Base-by-base conservation (phyloP, 495 filamentous ascomycete species). In the Xylaria scruposa region DNA sequence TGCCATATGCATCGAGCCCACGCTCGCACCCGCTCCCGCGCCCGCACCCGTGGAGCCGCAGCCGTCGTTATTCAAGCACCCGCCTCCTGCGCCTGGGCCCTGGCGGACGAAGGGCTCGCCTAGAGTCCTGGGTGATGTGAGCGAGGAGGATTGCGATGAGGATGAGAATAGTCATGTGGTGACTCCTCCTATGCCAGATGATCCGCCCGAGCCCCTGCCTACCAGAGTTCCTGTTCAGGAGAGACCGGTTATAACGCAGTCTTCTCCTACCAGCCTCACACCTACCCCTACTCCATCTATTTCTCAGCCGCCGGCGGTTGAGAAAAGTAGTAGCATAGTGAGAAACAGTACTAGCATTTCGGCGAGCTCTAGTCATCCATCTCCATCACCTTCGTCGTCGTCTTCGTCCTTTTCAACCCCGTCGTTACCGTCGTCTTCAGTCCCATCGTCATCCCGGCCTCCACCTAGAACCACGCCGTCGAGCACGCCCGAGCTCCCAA, bases 1-100 rank as follows among this genome's bases (percentile, higher is more conserved):
- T 8, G 71, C 75, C 69, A 73, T 78, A 40, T 78, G 76, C 47
- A 73, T 78, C 47, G 71, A 73, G 31, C 76, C 76, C 38, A 63
- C 72, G 51, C 36, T 68, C 36, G 56, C 38, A 1, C 36, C 74
- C 13, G 31, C 49, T 24, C 31, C 13, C 10, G 21, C 36, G 36
- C 49, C 51, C 17, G 4, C 13, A 13, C 62, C n/a, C 8, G 47
- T 33, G 33, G 47, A 64, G 17, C 61, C 61, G 21, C 26, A 31
- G 5, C 61, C 40, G 21, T 24, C 33, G 12, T 4, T 2, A 6
- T 40, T 47, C 26, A 44, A 12, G 19, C 42, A 29, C 3, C 42
- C 62, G 24, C 21, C 21, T 38, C 61, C 61, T 24, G 8, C 42
- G 56, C 63, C 62, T 4, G 40, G 10, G 6, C 21, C 61, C 5